phyloP scores from a whole-genome alignment of 2,329 filamentous ascomycete species.

The Akanthomyces dipterigenus region DNA sequence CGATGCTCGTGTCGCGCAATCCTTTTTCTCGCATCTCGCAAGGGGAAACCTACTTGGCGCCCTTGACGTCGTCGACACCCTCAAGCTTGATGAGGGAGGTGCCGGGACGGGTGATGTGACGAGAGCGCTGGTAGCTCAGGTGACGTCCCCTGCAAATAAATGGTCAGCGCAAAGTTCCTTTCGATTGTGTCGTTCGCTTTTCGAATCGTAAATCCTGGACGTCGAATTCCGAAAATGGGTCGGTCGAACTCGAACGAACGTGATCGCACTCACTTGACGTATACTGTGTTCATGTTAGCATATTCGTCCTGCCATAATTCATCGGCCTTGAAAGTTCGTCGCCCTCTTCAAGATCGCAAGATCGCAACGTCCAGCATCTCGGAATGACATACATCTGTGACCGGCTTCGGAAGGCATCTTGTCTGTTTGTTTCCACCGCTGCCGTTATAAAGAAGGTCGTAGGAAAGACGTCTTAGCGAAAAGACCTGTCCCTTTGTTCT shows the following conservation, averaged over 20 bases:
- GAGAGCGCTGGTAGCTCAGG: constrained; percentile 94
- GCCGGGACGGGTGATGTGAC: constrained; percentile 83
- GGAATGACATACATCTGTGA: constrained; percentile 70
- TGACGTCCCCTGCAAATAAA: constrained; percentile 71
- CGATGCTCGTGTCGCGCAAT: background rate
- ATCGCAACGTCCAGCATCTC: background rate
- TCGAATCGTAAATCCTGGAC: background rate
- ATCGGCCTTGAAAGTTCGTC: constrained; percentile 4
- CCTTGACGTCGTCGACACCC: constrained; percentile 85
- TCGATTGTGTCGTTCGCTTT: background rate
- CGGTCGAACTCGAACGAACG: constrained; percentile 14
- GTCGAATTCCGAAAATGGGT: constrained; percentile 18
- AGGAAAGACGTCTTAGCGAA: constrained; percentile 37
- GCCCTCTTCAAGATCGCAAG: background rate
- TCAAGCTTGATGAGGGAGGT: constrained; percentile 97
- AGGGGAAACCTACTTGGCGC: constrained; percentile 64
- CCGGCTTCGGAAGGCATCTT: constrained; percentile 85
- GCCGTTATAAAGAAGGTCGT: constrained; percentile 31
- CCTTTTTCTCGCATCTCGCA: background rate
- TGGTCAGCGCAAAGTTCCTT: constrained; percentile 13
- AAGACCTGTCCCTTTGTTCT: constrained; percentile 32
- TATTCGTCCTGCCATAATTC: background rate
- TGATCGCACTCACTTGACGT: constrained; percentile 70
- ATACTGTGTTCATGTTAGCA: constrained; percentile 56
- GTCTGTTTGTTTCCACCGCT: constrained; percentile 43